Conservation (phyloP, 2,329 filamentous ascomycete genomes). For the Botrytis fabae region DNA sequence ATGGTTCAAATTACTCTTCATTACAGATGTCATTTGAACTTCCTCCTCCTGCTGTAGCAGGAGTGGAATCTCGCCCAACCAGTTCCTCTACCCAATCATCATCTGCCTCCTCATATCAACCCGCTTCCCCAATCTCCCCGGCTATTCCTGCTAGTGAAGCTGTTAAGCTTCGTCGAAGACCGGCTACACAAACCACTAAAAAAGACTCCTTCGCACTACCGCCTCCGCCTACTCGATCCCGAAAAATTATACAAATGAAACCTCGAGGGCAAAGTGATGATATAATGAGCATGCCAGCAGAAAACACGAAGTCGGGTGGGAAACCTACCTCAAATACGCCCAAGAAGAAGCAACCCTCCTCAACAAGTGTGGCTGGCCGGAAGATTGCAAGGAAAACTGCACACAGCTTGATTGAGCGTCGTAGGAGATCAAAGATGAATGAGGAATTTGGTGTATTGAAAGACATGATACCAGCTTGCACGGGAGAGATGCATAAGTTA, state of each 20-base stretch:
- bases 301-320: slow-evolving; percentile 28
- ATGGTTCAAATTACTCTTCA: slow-evolving; percentile 60
- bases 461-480: slow-evolving; percentile 91
- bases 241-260: slow-evolving; percentile 99
- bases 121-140: slow-evolving; percentile 46
- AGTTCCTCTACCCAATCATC: slow-evolving; percentile 48
- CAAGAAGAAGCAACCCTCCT: slow-evolving; percentile 76
- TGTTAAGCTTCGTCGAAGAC: slow-evolving; percentile 47
- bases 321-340: slow-evolving; percentile 33
- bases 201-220: slow-evolving; percentile 77
- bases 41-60: slow-evolving; percentile 69
- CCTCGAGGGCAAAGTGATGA: slow-evolving; percentile 53
- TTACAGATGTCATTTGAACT: slow-evolving; percentile 72
- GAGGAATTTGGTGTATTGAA: slow-evolving; percentile 95
- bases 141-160: slow-evolving; percentile 44
- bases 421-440: slow-evolving; percentile 95
- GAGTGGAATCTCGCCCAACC: slow-evolving; percentile 50
- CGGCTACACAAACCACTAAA: slow-evolving; percentile 43
- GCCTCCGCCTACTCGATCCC: slow-evolving; percentile 84
- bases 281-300: slow-evolving; percentile 23
- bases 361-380: slow-evolving; percentile 80
- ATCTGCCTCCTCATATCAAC: slow-evolving; percentile 51
- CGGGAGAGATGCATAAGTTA: slow-evolving; percentile 97
- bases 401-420: slow-evolving; percentile 89
- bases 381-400: slow-evolving; percentile 96